A percentile compares a stretch with the other conserved stretches of the same genome.
Evolutionary conservation across 805 yeast species (phyloP).

Genomic region (Yarrowia alimentaria): DNA sequence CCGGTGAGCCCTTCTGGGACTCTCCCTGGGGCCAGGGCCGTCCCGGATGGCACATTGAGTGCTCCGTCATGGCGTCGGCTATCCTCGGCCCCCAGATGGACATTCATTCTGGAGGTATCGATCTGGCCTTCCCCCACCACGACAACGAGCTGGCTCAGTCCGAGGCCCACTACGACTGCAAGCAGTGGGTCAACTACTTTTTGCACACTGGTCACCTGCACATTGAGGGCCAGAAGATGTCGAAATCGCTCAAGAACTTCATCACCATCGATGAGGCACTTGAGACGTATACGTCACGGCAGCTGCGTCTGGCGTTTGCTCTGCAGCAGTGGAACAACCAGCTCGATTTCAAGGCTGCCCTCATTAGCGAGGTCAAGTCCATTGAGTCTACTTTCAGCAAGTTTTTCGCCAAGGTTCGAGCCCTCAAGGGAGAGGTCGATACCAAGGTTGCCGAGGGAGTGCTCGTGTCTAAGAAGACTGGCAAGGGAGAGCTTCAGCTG

Average conservation of each 20-base stretch:
- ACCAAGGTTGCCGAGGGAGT: slow-evolving; percentile 50
- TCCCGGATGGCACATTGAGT: slow-evolving; percentile 99
- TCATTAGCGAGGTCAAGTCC: slow-evolving; percentile 67
- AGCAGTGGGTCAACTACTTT: slow-evolving; percentile 97
- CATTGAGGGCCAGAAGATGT: slow-evolving; percentile 98
- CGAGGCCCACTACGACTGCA: slow-evolving; percentile 84
- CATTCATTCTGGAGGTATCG: slow-evolving; percentile 96
- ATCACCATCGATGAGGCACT: slow-evolving; percentile 93
- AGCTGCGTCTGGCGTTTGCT: slow-evolving; percentile 86
- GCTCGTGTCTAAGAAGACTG: slow-evolving; percentile 61
- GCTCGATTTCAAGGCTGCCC: slow-evolving; percentile 82
- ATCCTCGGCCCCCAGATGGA: slow-evolving; percentile 81
- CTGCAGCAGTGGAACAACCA: slow-evolving; percentile 90
- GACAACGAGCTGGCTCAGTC: slow-evolving; percentile 97
- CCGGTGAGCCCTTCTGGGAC: slow-evolving; percentile 95
- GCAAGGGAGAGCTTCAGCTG: slow-evolving; percentile 55
- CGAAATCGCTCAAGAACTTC: slow-evolving; percentile 90
- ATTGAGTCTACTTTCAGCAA: slow-evolving; percentile 73
- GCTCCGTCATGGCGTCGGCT: slow-evolving; percentile 97
- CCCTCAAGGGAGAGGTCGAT: slow-evolving; percentile 65
- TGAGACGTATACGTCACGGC: slow-evolving; percentile 66
- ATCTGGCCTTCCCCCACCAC: slow-evolving; percentile 97
- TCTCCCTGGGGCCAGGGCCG: slow-evolving; percentile 97
- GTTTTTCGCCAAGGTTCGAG: slow-evolving; percentile 84
- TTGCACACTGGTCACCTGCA: slow-evolving; percentile 97